Conservation (phyloP, 441 rosid species). For the Adansonia gregorii region DNA sequence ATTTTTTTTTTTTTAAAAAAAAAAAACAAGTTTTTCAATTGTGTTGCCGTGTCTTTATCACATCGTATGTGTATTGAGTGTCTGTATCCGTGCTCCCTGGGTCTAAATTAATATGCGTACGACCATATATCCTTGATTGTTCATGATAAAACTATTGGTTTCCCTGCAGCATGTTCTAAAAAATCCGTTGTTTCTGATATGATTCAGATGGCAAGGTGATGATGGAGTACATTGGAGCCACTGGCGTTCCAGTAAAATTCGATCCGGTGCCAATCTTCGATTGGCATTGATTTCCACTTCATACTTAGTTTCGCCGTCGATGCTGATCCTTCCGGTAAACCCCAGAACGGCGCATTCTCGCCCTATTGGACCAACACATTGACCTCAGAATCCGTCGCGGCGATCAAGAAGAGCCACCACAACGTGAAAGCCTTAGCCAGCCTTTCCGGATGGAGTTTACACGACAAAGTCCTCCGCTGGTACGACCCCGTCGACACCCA, state of each 20-base stretch:
- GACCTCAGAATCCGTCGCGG: conserved; percentile 38
- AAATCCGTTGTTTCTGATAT: background rate
- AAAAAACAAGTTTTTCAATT: too few relatives aligned
- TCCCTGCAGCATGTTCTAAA: background rate
- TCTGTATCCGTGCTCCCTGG: too few relatives aligned
- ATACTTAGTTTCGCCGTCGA: conserved; percentile 54
- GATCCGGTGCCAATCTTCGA: conserved; percentile 42
- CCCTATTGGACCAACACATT: conserved; percentile 48
- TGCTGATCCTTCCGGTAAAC: conserved; percentile 41
- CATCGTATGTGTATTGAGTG: too few relatives aligned
- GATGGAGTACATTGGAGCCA: conserved; percentile 72
- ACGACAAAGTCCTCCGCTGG: conserved; percentile 44
- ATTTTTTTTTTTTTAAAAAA: too few relatives aligned
- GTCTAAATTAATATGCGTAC: too few relatives aligned
- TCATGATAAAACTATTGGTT: too few relatives aligned
- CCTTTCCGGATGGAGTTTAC: conserved; percentile 58
- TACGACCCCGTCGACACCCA: conserved; percentile 39
- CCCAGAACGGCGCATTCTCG: conserved; percentile 48
- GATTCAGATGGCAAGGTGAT: conserved; percentile 54
- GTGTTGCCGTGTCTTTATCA: too few relatives aligned
- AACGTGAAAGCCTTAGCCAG: conserved; percentile 53
- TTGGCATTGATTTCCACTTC: conserved; percentile 50
- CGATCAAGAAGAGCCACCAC: conserved; percentile 41
- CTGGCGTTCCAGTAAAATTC: conserved; percentile 44
- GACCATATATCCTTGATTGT: too few relatives aligned